Percentiles rank a stretch among this genome's conserved stretches.
Conservation (phyloP, 768 basidiomycete genomes). For the Agaricus subrufescens region DNA sequence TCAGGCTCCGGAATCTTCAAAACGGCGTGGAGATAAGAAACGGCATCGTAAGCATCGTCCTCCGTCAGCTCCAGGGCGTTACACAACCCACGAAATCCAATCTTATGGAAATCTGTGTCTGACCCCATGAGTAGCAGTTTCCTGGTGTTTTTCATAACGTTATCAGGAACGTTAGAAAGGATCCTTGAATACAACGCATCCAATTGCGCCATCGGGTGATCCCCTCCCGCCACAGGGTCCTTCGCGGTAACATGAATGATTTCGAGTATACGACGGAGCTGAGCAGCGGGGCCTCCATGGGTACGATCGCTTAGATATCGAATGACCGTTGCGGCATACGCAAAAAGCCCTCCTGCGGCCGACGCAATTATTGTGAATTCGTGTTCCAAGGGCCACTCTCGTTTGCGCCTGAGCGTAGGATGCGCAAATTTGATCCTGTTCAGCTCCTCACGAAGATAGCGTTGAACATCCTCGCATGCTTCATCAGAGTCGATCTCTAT, state of each 20-base stretch:
- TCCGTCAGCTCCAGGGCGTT: too few relatives aligned
- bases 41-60: too few relatives aligned
- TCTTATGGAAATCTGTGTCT: not conserved
- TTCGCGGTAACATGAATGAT: not conserved
- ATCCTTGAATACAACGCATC: too few relatives aligned
- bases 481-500: too few relatives aligned
- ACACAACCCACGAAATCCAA: too few relatives aligned
- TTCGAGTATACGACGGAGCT: not conserved
- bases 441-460: not conserved
- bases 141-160: too few relatives aligned
- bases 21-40: too few relatives aligned
- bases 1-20: too few relatives aligned
- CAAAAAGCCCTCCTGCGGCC: slow-evolving; percentile 20
- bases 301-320: slow-evolving; percentile 15
- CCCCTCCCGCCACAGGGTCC: not conserved
- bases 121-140: slow-evolving; percentile 1
- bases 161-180: too few relatives aligned
- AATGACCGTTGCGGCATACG: slow-evolving; percentile 19
- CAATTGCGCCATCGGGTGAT: too few relatives aligned
- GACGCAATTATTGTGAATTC: slow-evolving; percentile 10
- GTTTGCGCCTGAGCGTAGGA: not conserved
- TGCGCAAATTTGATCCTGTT: slow-evolving; percentile 4
- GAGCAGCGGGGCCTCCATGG: not conserved
- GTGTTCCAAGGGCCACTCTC: slow-evolving; percentile 15
- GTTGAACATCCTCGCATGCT: slow-evolving; percentile 11